phyloP scores from a whole-genome alignment of 2,329 filamentous ascomycete genomes.

The Lachnellula hyalina region DNA sequence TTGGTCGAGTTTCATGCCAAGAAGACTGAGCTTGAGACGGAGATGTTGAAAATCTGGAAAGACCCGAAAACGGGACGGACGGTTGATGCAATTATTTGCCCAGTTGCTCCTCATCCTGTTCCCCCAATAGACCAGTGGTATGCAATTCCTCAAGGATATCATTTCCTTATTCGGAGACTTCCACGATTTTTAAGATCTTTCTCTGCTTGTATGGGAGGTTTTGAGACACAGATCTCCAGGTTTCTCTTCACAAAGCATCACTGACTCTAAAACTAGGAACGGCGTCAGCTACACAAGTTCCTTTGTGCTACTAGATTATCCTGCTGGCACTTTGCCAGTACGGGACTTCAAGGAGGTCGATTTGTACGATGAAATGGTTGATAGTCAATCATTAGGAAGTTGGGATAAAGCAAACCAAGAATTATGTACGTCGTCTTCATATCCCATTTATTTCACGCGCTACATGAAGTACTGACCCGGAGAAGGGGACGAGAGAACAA shows the following conservation, averaged over 20 bases:
- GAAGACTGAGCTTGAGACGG: slow-evolving; percentile 46
- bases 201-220: too few species aligned
- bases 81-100: slow-evolving; percentile 59
- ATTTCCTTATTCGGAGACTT: too few species aligned
- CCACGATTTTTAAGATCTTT: too few species aligned
- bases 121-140: slow-evolving; percentile 54
- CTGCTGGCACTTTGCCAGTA: slow-evolving; percentile 52
- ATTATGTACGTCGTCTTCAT: slow-evolving; percentile 44
- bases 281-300: slow-evolving; percentile 56
- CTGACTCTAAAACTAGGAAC: slow-evolving; percentile 33
- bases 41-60: slow-evolving; percentile 54
- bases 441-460: not conserved
- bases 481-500: slow-evolving; percentile 23
- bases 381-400: slow-evolving; percentile 38
- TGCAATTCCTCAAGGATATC: too few species aligned
- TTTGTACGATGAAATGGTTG: slow-evolving; percentile 44
- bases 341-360: slow-evolving; percentile 44
- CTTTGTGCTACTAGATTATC: slow-evolving; percentile 59
- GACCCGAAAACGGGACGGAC: slow-evolving; percentile 34
- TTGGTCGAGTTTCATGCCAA: slow-evolving; percentile 48
- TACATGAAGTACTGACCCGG: slow-evolving; percentile 8
- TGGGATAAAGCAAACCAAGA: slow-evolving; percentile 58
- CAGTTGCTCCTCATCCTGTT: slow-evolving; percentile 58
- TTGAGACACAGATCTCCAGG: too few species aligned
- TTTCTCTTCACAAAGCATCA: too few species aligned